Conservation (phyloP, 441 rosid genomes). For the Mallotus japonicus region DNA sequence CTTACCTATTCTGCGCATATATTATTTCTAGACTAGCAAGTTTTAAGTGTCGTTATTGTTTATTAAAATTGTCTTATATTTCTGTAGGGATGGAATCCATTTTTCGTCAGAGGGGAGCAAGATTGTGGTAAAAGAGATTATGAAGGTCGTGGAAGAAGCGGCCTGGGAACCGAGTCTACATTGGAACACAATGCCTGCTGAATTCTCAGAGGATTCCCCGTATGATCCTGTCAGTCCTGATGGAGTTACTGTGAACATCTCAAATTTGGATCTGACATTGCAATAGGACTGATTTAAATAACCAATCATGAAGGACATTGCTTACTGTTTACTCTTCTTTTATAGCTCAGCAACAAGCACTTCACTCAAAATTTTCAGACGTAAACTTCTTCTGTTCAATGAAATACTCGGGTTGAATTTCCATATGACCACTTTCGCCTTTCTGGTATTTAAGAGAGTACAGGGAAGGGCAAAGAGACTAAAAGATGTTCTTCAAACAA, state of each 20-base stretch:
- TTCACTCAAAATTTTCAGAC: too few species aligned
- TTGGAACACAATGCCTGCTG: conserved; percentile 50
- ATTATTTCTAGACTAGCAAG: too few species aligned
- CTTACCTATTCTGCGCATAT: too few species aligned
- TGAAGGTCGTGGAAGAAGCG: conserved; percentile 54
- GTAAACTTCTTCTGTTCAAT: too few species aligned
- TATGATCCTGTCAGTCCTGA: conserved; percentile 18
- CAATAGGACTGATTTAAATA: not conserved
- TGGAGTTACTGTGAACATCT: conserved; percentile 21
- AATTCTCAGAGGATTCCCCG: conserved; percentile 45
- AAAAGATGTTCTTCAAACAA: too few species aligned
- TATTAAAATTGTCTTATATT: not conserved
- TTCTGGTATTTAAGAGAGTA: too few species aligned
- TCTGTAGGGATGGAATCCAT: conserved; percentile 65
- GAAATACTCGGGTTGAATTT: too few species aligned
- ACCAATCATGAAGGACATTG: too few species aligned
- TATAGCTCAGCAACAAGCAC: too few species aligned
- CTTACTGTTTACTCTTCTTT: too few species aligned
- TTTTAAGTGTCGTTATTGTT: not conserved
- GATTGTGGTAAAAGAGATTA: conserved; percentile 52
- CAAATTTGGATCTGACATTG: not conserved
- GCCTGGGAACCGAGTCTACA: conserved; percentile 71
- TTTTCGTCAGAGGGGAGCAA: conserved; percentile 59
- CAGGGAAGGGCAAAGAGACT: too few species aligned
- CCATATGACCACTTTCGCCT: too few species aligned